Evolutionary conservation across 1,284 basidiomycete genomes (phyloP).

Genomic region (Ceratobasidium sp.): DNA sequence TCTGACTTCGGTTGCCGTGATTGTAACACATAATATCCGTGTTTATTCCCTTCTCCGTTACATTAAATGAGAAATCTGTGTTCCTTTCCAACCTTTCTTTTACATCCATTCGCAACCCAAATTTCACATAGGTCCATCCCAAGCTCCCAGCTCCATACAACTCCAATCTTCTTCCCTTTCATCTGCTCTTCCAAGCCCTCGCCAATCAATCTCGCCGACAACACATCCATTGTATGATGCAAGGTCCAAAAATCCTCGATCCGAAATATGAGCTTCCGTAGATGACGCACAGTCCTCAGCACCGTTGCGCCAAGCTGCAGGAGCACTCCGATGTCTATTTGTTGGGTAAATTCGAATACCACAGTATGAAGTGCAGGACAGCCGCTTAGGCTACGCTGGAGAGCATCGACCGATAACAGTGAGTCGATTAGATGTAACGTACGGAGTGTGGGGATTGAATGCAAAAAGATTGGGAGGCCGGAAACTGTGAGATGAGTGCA

Average conservation of each 20-base stretch:
- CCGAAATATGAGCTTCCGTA: conserved; percentile 42
- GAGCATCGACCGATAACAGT: neutral
- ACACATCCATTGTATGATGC: conserved; percentile 15
- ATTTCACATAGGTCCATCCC: conserved; percentile 36
- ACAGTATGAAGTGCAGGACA: conserved; percentile 31
- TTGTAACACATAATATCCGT: conserved; percentile 4
- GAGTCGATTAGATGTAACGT: conserved; percentile 32
- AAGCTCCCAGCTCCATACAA: conserved; percentile 43
- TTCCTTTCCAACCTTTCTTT: conserved; percentile 31
- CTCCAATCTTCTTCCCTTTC: conserved; percentile 22
- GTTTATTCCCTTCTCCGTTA: neutral
- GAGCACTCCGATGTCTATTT: conserved; percentile 23
- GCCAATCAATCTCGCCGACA: conserved; percentile 22
- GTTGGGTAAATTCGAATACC: conserved; percentile 30
- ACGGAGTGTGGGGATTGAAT: conserved; percentile 23
- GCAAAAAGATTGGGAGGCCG: neutral
- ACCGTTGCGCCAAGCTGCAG: conserved; percentile 18
- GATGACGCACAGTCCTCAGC: conserved; percentile 18
- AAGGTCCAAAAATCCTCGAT: conserved; percentile 42
- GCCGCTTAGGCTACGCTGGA: conserved; percentile 10
- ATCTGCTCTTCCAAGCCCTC: conserved; percentile 20
- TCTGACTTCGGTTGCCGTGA: conserved; percentile 3
- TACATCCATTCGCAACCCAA: conserved; percentile 39
- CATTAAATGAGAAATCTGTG: conserved; percentile 31
- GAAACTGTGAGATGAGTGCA: conserved; percentile 33